Evolutionary conservation across 148 eudicot species (phyloP).

Genomic region (Fagopyrum homotropicum): DNA sequence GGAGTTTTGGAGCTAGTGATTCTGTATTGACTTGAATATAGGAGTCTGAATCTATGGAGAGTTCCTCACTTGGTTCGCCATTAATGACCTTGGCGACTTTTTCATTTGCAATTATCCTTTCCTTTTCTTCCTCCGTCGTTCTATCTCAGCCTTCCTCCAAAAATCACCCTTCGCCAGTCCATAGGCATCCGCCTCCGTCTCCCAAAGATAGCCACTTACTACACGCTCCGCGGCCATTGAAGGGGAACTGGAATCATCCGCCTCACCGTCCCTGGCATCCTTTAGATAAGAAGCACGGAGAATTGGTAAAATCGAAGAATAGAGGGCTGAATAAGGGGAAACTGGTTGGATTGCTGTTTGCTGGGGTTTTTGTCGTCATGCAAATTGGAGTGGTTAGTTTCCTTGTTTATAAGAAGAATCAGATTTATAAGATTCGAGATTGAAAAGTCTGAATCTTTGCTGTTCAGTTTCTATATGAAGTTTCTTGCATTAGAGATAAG

Average conservation of each 20-base stretch:
- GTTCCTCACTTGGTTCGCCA: not conserved
- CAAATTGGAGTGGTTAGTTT: slow-evolving; percentile 62
- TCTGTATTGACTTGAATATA: not conserved
- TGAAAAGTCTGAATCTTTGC: not conserved
- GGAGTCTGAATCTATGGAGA: not conserved
- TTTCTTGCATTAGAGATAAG: not conserved
- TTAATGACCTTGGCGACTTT: not conserved
- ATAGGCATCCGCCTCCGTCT: slow-evolving; percentile 3
- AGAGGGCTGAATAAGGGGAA: slow-evolving; percentile 39
- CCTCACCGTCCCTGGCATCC: not conserved
- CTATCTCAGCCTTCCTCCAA: slow-evolving; percentile 9
- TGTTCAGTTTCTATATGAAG: not conserved
- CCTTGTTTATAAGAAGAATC: slow-evolving; percentile 48
- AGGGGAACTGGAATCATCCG: not conserved
- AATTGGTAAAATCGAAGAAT: not conserved
- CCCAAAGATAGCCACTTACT: not conserved
- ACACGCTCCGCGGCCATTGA: not conserved
- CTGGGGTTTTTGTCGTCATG: slow-evolving; percentile 49
- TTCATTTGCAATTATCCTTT: not conserved
- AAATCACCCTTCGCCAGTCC: not conserved
- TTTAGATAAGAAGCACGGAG: not conserved
- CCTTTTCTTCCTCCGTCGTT: slow-evolving; percentile 3
- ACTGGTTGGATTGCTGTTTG: slow-evolving; percentile 58
- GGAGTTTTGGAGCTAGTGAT: not conserved
- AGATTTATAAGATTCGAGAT: slow-evolving; percentile 31